These are phyloP conservation scores for Jimgerdemannia lactiflua DNA, from an alignment of 192 early-diverging fungal species.

Conservation along the genomic window DNA sequence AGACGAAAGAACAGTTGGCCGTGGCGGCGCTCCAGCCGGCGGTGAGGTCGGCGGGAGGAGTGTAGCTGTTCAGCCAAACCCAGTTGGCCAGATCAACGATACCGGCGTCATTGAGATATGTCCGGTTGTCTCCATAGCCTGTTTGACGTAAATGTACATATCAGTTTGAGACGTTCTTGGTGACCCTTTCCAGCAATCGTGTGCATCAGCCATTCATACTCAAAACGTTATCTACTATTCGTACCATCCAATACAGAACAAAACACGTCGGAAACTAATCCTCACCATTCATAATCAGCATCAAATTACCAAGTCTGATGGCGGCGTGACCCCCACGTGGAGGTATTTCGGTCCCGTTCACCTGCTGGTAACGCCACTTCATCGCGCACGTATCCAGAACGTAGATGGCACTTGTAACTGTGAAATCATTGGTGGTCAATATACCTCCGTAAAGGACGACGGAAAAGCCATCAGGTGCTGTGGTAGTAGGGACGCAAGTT, in stretches of 20 bases:
- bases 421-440: neutral
- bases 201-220: too few species aligned
- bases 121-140: neutral
- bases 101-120: neutral
- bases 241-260: too few species aligned
- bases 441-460: neutral
- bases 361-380: neutral
- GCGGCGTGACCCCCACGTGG: neutral
- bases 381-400: neutral
- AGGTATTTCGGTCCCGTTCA: neutral
- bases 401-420: neutral
- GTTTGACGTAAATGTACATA: neutral
- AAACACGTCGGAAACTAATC: neutral
- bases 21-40: neutral
- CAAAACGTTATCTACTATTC: too few species aligned
- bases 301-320: neutral
- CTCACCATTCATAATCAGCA: neutral
- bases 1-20: neutral
- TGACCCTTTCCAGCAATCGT: neutral
- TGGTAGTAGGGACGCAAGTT: neutral
- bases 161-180: neutral
- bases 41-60: neutral
- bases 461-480: neutral
- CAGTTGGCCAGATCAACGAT: neutral
- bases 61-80: neutral